Evolutionary conservation across 2,329 filamentous ascomycete species (phyloP), one percentile per base, ranked within the genome.

Genomic region (Cucurbitaria berberidis): DNA sequence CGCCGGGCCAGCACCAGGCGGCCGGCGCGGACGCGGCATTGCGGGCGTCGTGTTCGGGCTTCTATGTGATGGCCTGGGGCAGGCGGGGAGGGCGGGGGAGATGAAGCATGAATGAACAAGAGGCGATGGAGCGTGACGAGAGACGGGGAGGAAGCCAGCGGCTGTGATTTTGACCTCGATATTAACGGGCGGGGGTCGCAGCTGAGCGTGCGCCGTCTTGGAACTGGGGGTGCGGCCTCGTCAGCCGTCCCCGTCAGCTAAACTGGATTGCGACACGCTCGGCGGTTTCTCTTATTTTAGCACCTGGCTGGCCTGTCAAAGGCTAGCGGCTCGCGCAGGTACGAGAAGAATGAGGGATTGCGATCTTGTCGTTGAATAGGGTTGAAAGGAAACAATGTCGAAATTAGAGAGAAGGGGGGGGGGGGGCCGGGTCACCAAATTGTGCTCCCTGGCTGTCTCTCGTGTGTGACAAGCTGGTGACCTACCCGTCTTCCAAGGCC

Each of bases 11-110:
- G 69, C 70, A 64, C 72, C 72, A 57, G 72, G 74, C 67, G 74
- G 74, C 66, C 74, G 71, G 66, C 72, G 73, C 63, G 63, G 64
- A 60, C 71, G 72, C 57, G 73, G 72, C 74, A 76, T 76, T 54
- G 57, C 64, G 58, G 53, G 35, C 35, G 36, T 51, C n/a, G 55
- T 35, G 39, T 59, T 52, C 59, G 66, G n/a, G n/a, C n/a, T n/a
- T 64, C 62, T 63, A 63, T 57, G 57, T 43, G 38, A 59, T 64
- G 57, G 69, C 69, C 67, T 65, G 59, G 45, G 55, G 55, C 55
- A 70, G 69, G 70, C 70, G 63, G 57, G 58, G 64, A 46, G 57
- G 50, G 45, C 45, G 55, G 51, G 50, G 51, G 63, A 50, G 68
- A 73, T 73, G 69, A 63, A 59, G 63, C 72, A 74, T 74, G 55